Base-by-base conservation (phyloP, 2,329 filamentous ascomycete genomes). In the Monosporascus sp. region DNA sequence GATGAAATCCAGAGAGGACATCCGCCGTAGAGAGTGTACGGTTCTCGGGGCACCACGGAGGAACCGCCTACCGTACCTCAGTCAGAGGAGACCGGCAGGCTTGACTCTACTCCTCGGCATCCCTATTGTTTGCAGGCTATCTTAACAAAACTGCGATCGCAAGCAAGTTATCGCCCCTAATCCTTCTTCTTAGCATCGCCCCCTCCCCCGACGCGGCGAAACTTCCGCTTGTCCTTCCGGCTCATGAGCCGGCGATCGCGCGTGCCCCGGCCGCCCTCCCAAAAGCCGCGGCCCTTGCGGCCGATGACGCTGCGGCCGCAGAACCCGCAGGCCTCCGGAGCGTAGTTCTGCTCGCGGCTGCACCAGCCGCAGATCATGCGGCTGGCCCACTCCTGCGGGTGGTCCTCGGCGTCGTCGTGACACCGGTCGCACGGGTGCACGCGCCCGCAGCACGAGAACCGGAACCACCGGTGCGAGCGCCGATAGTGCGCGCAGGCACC, bases 191-290 rank as follows among this genome's bases (percentile, higher is more conserved):
- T 66, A 24, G 65, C 65, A 52, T 66, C 70, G 5, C 64, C 66
- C 2, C 22, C 24, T 8, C 73, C 75, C 11, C 81, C 82, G 41
- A 82, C 66, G 50, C 87, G 76, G 67, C 85, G 86, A 67, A 84
- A 85, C 75, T 91, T 91, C 64, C 87, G 79, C 64, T 85, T 85
- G 70, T 91, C 87, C 71, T 90, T 91, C 55, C 85, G 78, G 63
- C 84, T 88, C 89, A 92, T 92, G 63, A 79, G 73, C 34, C 72
- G 73, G 69, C 77, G 82, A 66, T 91, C 87, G 56, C 89, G 76
- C n/a, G 88, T 92, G 1, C 88, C 88, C 68, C 88, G 90, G 1
- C 90, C 90, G 11, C 90, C 90, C 73, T 95, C 90, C 90, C 90
- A 95, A 71, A 91, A 95, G 0, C 90, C 90, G 44, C 67, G 71